Conservation (phyloP, 768 basidiomycete genomes). For the Tubosaeta sp. region DNA sequence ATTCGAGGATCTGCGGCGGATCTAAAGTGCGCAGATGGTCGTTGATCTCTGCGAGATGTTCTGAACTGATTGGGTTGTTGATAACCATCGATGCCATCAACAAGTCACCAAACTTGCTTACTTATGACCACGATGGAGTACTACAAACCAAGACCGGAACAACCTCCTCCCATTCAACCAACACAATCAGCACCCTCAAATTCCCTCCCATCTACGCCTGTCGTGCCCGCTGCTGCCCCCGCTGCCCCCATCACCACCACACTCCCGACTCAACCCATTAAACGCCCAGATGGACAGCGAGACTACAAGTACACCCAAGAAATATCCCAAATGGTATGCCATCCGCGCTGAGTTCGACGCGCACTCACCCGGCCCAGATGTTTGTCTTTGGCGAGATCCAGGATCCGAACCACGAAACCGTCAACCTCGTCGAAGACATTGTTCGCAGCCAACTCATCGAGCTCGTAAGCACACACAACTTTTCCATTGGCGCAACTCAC, state of each 20-base stretch:
- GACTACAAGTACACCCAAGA: slow-evolving; percentile 91
- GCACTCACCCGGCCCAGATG: slow-evolving; percentile 52
- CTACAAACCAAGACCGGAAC: slow-evolving; percentile 27
- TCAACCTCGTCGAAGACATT: slow-evolving; percentile 93
- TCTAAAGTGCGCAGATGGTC: slow-evolving; percentile 62
- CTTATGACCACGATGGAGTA: slow-evolving; percentile 19
- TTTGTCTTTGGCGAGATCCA: slow-evolving; percentile 96
- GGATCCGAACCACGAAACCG: slow-evolving; percentile 81
- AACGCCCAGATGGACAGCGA: slow-evolving; percentile 28
- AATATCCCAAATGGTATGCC: slow-evolving; percentile 81
- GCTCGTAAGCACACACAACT: slow-evolving; percentile 48
- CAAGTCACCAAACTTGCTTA: neutral
- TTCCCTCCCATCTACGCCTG: slow-evolving; percentile 21
- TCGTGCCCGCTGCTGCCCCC: slow-evolving; percentile 7
- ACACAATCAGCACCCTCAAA: slow-evolving; percentile 7
- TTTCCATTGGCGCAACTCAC: slow-evolving; percentile 1
- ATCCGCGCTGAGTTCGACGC: neutral
- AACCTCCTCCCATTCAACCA: slow-evolving; percentile 13
- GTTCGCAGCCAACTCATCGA: slow-evolving; percentile 88
- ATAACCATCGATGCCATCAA: no score
- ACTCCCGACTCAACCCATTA: slow-evolving; percentile 7
- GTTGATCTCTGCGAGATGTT: slow-evolving; percentile 68
- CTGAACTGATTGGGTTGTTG: slow-evolving; percentile 45
- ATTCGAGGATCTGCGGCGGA: slow-evolving; percentile 80
- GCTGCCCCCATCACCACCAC: slow-evolving; percentile 8